These are phyloP conservation scores for Phylloporus sp. DNA, from an alignment of 768 basidiomycete species.

Conservation along the genomic window DNA sequence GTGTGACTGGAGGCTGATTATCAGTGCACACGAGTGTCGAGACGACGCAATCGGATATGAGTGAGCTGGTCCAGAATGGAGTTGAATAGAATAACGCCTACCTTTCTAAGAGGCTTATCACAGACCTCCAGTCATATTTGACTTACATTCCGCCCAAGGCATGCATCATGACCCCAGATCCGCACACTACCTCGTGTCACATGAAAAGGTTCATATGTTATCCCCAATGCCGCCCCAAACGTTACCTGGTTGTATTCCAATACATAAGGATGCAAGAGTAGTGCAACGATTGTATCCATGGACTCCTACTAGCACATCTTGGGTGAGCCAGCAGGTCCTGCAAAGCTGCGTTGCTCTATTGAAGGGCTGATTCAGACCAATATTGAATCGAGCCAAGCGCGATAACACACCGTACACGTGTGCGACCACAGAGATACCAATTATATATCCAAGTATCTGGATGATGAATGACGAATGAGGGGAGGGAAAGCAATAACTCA, in stretches of 20 bases:
- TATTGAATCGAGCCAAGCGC: too few species aligned
- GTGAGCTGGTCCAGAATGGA: slow-evolving; percentile 1
- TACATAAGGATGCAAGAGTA: neutral
- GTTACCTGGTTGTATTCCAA: neutral
- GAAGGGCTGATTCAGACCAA: neutral
- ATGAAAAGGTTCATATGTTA: neutral
- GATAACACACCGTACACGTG: too few species aligned
- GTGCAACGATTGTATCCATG: neutral
- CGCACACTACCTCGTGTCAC: neutral
- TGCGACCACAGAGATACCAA: too few species aligned
- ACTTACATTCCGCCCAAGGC: neutral
- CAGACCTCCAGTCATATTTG: neutral
- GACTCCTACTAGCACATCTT: neutral
- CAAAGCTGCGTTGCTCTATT: neutral
- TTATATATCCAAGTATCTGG: too few species aligned
- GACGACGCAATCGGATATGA: slow-evolving; percentile 1
- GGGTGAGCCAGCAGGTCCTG: too few species aligned
- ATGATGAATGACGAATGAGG: neutral
- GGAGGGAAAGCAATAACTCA: neutral
- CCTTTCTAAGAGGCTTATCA: neutral
- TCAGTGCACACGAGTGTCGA: neutral
- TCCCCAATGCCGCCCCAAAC: neutral
- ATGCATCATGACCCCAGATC: slow-evolving; percentile 6
- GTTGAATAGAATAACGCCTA: slow-evolving; percentile 5
- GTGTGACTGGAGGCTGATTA: slow-evolving; percentile 2